Evolutionary conservation across 495 filamentous ascomycete genomes (phyloP).

Genomic region (Aspergillus sparsus): DNA sequence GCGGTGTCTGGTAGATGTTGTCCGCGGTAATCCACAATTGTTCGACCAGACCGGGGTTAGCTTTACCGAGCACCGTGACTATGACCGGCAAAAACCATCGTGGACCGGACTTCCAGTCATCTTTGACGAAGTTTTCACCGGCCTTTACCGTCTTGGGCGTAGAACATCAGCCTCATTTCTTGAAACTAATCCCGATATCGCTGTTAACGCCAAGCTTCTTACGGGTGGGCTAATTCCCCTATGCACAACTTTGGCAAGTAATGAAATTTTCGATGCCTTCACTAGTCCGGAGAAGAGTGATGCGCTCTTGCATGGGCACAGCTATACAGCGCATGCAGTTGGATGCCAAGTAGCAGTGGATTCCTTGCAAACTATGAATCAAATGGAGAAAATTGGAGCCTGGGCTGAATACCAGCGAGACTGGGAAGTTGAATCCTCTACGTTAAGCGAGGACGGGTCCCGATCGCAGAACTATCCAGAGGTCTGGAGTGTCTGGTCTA

Average conservation of each 20-base stretch:
- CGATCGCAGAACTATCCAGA: conserved; percentile 12
- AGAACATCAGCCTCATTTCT: conserved; percentile 66
- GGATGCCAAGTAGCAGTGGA: conserved; percentile 71
- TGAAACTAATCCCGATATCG: conserved; percentile 64
- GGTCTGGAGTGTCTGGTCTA: conserved; percentile 72
- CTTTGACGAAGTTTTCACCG: conserved; percentile 82
- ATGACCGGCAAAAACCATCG: conserved; percentile 18
- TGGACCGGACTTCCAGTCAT: conserved; percentile 76
- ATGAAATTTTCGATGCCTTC: conserved; percentile 72
- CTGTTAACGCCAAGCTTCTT: conserved; percentile 74
- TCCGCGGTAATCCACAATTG: conserved; percentile 56
- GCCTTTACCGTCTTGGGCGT: conserved; percentile 73
- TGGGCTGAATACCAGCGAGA: conserved; percentile 52
- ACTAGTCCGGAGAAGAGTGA: conserved; percentile 65
- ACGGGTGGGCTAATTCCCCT: conserved; percentile 78
- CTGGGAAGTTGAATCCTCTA: conserved; percentile 32
- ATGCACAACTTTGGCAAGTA: conserved; percentile 66
- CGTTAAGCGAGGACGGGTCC: neutral
- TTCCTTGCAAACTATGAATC: conserved; percentile 54
- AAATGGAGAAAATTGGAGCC: conserved; percentile 52
- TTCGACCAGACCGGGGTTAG: conserved; percentile 33
- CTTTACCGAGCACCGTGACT: conserved; percentile 5
- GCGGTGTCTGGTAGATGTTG: conserved; percentile 59
- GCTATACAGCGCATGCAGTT: conserved; percentile 77
- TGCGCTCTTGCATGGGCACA: conserved; percentile 76